phyloP scores from a whole-genome alignment of 2,329 filamentous ascomycete genomes.

The Alternaria viburni region DNA sequence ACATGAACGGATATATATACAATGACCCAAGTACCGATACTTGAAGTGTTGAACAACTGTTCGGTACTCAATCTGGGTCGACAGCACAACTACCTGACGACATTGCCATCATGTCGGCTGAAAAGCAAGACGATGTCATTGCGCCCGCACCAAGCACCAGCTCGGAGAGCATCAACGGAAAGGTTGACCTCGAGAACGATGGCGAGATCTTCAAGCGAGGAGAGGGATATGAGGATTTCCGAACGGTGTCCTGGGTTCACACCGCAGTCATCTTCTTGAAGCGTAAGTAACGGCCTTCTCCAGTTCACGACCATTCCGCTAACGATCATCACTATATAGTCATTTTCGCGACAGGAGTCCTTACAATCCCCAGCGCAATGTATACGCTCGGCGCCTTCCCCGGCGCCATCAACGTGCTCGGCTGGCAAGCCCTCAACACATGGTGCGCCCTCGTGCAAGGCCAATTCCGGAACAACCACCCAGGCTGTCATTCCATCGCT shows the following conservation, averaged over 20 bases:
- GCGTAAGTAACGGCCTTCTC: conserved; percentile 23
- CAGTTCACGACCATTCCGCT: neutral
- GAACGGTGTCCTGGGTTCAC: conserved; percentile 60
- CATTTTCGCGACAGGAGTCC: conserved; percentile 58
- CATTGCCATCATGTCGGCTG: conserved; percentile 26
- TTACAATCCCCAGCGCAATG: conserved; percentile 58
- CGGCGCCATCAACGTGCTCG: conserved; percentile 56
- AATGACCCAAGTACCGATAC: neutral
- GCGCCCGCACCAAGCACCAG: conserved; percentile 27
- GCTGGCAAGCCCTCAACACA: conserved; percentile 58
- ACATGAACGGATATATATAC: conserved; percentile 9
- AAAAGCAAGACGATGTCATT: conserved; percentile 35
- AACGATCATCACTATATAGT: conserved; percentile 22
- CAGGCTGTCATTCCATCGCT: conserved; percentile 60
- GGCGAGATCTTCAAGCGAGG: conserved; percentile 59
- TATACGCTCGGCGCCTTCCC: conserved; percentile 56
- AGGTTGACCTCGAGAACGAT: conserved; percentile 40
- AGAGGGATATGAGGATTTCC: conserved; percentile 58
- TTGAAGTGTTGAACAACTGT: neutral
- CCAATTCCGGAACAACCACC: conserved; percentile 59
- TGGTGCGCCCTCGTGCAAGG: conserved; percentile 59
- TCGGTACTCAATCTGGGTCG: neutral
- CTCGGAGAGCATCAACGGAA: conserved; percentile 28
- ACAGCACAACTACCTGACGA: neutral
- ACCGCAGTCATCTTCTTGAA: conserved; percentile 62